Evolutionary conservation across 2,329 filamentous ascomycete genomes (phyloP).

Genomic region (Pseudovirgaria hyperparasitica): DNA sequence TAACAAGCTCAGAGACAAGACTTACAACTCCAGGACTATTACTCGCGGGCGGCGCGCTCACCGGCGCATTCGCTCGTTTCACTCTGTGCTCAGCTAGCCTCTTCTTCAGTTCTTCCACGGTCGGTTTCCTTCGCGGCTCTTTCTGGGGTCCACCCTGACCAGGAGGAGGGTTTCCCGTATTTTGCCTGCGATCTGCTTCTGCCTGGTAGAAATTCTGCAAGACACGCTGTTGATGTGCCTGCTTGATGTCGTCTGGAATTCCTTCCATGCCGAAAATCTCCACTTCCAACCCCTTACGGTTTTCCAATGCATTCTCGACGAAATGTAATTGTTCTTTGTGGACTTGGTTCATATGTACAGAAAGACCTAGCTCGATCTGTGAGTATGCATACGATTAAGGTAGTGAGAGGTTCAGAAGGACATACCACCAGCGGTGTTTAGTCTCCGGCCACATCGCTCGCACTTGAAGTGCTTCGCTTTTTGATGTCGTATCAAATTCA

Average conservation of each 20-base stretch:
- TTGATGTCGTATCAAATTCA: conserved; percentile 92
- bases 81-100: conserved; percentile 67
- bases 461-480: conserved; percentile 99
- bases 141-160: conserved; percentile 31
- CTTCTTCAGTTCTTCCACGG: conserved; percentile 64
- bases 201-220: conserved; percentile 74
- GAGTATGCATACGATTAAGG: background rate
- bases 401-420: conserved; percentile 5
- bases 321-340: conserved; percentile 83
- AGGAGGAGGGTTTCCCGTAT: conserved; percentile 72
- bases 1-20: conserved; percentile 9
- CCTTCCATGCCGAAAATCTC: conserved; percentile 99
- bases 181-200: conserved; percentile 67
- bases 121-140: conserved; percentile 56
- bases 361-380: conserved; percentile 50
- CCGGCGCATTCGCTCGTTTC: conserved; percentile 47
- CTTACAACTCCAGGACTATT: conserved; percentile 49
- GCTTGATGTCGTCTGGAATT: conserved; percentile 72
- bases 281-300: conserved; percentile 72
- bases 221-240: conserved; percentile 77
- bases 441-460: conserved; percentile 70
- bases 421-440: conserved; percentile 90
- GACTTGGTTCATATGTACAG: conserved; percentile 95
- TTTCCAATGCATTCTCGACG: conserved; percentile 86
- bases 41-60: conserved; percentile 35